These are phyloP conservation scores for Mycosphaerella sp. DNA, from an alignment of 2,329 filamentous ascomycete species.

Conservation along the genomic window DNA sequence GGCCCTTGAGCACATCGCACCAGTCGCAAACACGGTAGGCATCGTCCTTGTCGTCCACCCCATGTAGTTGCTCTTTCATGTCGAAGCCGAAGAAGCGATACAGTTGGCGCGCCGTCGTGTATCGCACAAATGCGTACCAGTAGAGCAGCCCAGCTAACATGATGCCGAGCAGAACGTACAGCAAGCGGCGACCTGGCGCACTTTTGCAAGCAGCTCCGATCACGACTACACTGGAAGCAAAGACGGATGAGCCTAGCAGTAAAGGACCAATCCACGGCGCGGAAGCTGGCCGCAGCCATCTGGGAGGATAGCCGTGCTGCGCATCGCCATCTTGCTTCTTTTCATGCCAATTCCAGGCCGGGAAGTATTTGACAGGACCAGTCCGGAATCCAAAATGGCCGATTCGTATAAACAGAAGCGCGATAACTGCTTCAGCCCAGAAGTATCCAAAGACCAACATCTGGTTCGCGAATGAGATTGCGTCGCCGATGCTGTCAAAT, in stretches of 20 bases:
- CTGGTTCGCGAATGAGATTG: constrained; percentile 7
- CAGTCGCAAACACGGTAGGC: constrained; percentile 5
- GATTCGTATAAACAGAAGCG: constrained; percentile 5
- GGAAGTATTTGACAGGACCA: neutral
- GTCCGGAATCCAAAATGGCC: constrained; percentile 4
- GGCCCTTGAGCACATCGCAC: constrained; percentile 3
- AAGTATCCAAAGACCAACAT: constrained; percentile 10
- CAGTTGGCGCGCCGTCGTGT: neutral
- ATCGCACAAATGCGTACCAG: constrained; percentile 5
- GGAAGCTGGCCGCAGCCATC: constrained; percentile 2
- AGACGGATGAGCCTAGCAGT: neutral
- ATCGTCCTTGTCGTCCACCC: constrained; percentile 5
- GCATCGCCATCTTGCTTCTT: neutral
- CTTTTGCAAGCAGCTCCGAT: constrained; percentile 5
- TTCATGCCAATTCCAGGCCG: constrained; percentile 4
- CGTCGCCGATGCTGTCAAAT: constrained; percentile 1
- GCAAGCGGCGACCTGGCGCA: neutral
- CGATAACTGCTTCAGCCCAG: constrained; percentile 5
- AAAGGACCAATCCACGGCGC: constrained; percentile 8
- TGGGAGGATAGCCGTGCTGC: constrained; percentile 1
- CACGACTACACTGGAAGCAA: constrained; percentile 1
- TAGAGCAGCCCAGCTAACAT: constrained; percentile 4
- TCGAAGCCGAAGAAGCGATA: constrained; percentile 5
- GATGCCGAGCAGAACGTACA: constrained; percentile 8
- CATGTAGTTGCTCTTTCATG: constrained; percentile 3